Conservation (phyloP, 1,284 basidiomycete genomes). For the Peniophora sp. region DNA sequence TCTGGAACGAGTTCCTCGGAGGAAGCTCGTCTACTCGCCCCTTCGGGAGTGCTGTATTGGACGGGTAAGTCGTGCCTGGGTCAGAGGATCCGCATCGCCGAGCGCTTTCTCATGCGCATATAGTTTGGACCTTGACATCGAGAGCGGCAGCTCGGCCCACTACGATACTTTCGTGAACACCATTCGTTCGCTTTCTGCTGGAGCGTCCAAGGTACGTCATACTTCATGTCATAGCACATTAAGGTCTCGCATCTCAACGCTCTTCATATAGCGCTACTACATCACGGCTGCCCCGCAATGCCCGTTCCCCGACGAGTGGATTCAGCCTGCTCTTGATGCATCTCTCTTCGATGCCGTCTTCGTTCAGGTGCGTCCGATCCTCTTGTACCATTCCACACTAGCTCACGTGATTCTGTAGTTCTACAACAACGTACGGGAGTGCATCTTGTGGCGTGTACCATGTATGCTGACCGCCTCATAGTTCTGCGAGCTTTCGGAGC, state of each 20-base stretch:
- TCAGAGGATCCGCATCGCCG: too few species aligned
- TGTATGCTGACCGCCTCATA: too few species aligned
- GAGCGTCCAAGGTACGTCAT: constrained; percentile 29
- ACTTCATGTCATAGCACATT: too few species aligned
- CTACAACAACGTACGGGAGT: neutral
- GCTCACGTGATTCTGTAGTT: neutral
- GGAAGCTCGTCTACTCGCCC: constrained; percentile 36
- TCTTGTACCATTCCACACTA: neutral
- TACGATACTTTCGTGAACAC: constrained; percentile 48
- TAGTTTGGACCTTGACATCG: constrained; percentile 60
- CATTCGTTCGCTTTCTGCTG: constrained; percentile 35
- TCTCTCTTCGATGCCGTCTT: constrained; percentile 53
- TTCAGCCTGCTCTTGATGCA: constrained; percentile 42
- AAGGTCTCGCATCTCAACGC: too few species aligned
- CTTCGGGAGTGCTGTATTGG: constrained; percentile 52
- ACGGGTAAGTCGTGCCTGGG: constrained; percentile 35
- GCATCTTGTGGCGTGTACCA: too few species aligned
- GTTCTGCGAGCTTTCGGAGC: neutral
- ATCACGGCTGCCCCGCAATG: constrained; percentile 54
- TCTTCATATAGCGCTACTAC: constrained; percentile 31
- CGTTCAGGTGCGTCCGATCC: constrained; percentile 43
- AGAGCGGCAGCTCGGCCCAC: constrained; percentile 44
- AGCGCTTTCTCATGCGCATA: neutral
- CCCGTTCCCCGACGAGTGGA: constrained; percentile 48
- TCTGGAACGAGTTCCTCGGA: constrained; percentile 60